Conservation (phyloP, 2,329 filamentous ascomycete genomes). For the Fusarium heterosporum region DNA sequence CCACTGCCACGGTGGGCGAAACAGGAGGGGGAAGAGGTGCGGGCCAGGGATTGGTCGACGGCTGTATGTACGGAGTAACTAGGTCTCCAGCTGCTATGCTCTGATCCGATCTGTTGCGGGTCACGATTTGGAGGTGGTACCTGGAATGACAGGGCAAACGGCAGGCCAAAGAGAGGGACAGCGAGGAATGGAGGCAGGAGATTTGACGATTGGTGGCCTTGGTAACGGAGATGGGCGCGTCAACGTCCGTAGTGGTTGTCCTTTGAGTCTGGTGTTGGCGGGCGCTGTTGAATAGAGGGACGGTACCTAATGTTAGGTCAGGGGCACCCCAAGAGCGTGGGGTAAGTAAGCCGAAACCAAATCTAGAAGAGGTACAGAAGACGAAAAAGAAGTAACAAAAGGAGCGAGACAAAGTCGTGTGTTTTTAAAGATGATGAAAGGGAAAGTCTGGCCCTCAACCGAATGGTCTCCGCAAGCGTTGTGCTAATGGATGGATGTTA, state of each 20-base stretch:
- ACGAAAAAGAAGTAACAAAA: neutral
- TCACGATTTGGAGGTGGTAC: constrained; percentile 20
- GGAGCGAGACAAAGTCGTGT: neutral
- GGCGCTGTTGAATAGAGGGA: constrained; percentile 5
- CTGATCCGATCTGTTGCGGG: constrained; percentile 28
- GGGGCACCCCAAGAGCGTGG: constrained; percentile 27
- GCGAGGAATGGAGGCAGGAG: constrained; percentile 18
- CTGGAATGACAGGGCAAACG: constrained; percentile 6
- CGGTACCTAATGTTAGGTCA: constrained; percentile 13
- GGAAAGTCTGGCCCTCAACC: constrained; percentile 21
- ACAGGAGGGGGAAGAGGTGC: constrained; percentile 35
- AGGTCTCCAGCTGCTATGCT: neutral
- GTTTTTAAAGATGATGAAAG: constrained; percentile 25
- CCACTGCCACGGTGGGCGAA: constrained; percentile 40
- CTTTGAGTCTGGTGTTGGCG: neutral
- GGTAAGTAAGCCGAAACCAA: constrained; percentile 1
- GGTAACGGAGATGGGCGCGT: constrained; percentile 24
- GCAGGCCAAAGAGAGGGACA: constrained; percentile 16
- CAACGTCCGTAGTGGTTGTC: constrained; percentile 20
- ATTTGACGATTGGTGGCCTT: constrained; percentile 41
- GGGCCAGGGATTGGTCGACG: constrained; percentile 34
- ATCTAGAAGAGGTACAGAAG: constrained; percentile 7
- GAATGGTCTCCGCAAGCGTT: constrained; percentile 18
- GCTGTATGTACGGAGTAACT: constrained; percentile 2
- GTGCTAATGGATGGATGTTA: neutral